Percentiles rank a stretch among this genome's conserved stretches.
Conservation (phyloP, 164 flowering plant species). For the Vitis rotundifolia region DNA sequence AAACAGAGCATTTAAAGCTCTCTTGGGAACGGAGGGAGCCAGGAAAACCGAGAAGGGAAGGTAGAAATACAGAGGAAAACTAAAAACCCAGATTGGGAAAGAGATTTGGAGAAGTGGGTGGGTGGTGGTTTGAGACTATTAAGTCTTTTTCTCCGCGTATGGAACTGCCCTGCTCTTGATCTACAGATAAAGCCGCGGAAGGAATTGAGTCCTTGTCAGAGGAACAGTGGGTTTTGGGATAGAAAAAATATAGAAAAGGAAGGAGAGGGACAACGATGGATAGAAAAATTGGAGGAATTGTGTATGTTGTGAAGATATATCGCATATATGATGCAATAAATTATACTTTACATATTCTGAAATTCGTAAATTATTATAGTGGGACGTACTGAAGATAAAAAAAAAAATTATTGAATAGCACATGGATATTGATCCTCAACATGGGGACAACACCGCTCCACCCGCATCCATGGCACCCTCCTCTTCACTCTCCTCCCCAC, state of each 20-base stretch:
- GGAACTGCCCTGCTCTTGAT: conserved; percentile 6
- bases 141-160: conserved; percentile 2
- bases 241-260: neutral
- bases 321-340: too few relatives aligned
- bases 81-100: conserved; percentile 7
- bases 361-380: too few relatives aligned
- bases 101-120: conserved; percentile 1
- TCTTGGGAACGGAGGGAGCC: conserved; percentile 1
- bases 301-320: neutral
- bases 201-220: conserved; percentile 21
- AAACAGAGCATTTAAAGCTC: neutral
- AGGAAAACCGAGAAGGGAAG: neutral
- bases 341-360: too few relatives aligned
- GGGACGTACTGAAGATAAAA: neutral
- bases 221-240: conserved; percentile 11
- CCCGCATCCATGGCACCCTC: too few relatives aligned
- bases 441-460: conserved; percentile 2
- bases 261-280: conserved; percentile 5
- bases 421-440: conserved; percentile 1
- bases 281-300: neutral
- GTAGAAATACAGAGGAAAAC: neutral
- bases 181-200: conserved; percentile 22
- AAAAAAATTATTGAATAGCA: neutral
- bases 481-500: too few relatives aligned
- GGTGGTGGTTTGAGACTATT: neutral